A percentile compares a stretch with the other conserved stretches of the same genome.
Evolutionary conservation across 2,329 filamentous ascomycete genomes (phyloP).

Genomic region (Monosporascus sp.): DNA sequence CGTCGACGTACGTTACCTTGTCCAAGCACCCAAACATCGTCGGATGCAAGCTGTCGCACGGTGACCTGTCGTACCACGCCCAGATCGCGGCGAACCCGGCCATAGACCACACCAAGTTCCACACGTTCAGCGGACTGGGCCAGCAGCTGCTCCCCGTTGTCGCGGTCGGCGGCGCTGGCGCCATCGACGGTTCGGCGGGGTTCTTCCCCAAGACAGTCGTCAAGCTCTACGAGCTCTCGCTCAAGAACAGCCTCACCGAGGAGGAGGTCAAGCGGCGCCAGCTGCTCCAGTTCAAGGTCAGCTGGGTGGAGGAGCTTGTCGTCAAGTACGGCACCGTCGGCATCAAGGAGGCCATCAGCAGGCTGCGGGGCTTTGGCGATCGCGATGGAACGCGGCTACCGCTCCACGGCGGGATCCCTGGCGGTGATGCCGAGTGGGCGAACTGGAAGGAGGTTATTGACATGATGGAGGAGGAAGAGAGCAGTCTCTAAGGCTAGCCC

Average conservation of each 20-base stretch:
- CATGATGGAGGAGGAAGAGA: constrained; percentile 39
- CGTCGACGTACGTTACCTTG: constrained; percentile 51
- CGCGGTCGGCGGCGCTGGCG: constrained; percentile 27
- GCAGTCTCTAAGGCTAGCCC: not conserved
- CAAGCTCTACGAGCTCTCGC: constrained; percentile 46
- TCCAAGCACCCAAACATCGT: constrained; percentile 62
- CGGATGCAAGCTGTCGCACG: constrained; percentile 65
- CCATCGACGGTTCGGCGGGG: constrained; percentile 34
- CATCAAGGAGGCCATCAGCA: constrained; percentile 58
- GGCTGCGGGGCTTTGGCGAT: constrained; percentile 55
- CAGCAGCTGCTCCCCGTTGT: constrained; percentile 57
- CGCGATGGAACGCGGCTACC: constrained; percentile 55
- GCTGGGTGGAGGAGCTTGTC: constrained; percentile 56
- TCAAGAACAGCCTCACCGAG: constrained; percentile 19
- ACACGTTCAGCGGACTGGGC: constrained; percentile 59
- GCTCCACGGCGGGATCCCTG: constrained; percentile 51
- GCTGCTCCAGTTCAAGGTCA: constrained; percentile 55
- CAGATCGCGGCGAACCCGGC: constrained; percentile 54
- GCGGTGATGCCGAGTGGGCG: constrained; percentile 52
- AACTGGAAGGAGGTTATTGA: constrained; percentile 43
- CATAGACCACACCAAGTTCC: constrained; percentile 55
- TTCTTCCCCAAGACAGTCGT: constrained; percentile 60
- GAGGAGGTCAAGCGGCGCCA: constrained; percentile 45
- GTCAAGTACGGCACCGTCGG: constrained; percentile 56
- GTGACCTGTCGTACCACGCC: constrained; percentile 58